Evolutionary conservation across 768 basidiomycete species (phyloP), one percentile per base, ranked within the genome.

Genomic region (Kwoniella sp.): DNA sequence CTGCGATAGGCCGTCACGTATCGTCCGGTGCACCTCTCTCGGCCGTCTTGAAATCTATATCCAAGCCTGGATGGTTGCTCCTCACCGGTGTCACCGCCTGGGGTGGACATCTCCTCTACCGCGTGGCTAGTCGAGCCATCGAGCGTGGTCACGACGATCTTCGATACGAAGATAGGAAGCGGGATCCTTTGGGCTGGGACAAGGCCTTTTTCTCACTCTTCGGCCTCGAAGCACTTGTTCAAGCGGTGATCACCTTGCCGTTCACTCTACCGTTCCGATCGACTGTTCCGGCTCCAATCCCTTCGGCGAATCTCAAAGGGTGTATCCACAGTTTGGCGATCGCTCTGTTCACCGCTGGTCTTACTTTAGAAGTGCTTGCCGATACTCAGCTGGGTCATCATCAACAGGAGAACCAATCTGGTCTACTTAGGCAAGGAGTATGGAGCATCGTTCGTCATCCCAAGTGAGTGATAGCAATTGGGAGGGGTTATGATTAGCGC

Each of bases 361-460:
- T 71, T 25, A 48, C 62, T 1, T 36, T 73, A 33, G 71, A 73
- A 36, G 25, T 57, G 1, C 50, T 69, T 2, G 71, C 69, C 17
- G 74, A 76, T 48, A 65, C 21, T 21, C 74, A 76, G 46, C 40
- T 70, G 40, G 55, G 40, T 22, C 9, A 22, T 25, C 53, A 61
- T 40, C 61, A 65, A 44, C 40, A 58, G 55, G 30, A 50, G 27
- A 30, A 48, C 22, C 58, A 55, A 10, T 26, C 47, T 24, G 63
- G 61, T 21, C 5, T 64, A 24, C 24, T 59, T 50, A 51, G 51
- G 36, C 29, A 57, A 6, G 73, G 71, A 22, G 73, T 75, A 1
- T 75, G 73, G 73, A 64, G 62, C 53, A 71, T 72, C 50, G 74
- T 76, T 36, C 62, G 74, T 36, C 71, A 76, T 62, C 74, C 71